Conservation (phyloP, 352 stramenopile genomes). For the Globisporangium nodosum region DNA sequence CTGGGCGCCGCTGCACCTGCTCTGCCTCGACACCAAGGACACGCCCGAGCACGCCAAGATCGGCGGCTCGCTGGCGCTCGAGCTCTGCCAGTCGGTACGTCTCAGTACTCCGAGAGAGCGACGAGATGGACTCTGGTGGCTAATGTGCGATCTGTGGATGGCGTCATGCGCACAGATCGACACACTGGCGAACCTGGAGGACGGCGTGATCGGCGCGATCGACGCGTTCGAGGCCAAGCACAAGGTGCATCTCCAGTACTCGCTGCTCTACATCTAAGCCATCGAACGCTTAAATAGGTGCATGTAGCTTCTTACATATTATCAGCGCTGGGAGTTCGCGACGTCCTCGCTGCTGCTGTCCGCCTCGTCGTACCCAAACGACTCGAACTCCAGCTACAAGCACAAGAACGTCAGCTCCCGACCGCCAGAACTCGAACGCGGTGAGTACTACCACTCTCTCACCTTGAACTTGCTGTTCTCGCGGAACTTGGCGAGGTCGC, state of each 20-base stretch:
- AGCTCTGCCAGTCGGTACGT: slow-evolving; percentile 52
- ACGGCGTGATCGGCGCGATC: slow-evolving; percentile 46
- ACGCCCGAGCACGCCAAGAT: slow-evolving; percentile 53
- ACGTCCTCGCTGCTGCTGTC: neutral
- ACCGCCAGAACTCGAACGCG: too few species aligned
- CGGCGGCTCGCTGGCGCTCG: slow-evolving; percentile 40
- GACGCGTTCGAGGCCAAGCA: slow-evolving; percentile 51
- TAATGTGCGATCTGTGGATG: neutral
- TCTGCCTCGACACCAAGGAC: slow-evolving; percentile 77
- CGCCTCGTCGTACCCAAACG: slow-evolving; percentile 7
- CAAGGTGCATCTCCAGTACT: slow-evolving; percentile 63
- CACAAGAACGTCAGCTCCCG: too few species aligned
- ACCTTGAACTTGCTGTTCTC: slow-evolving; percentile 38
- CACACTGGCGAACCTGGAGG: slow-evolving; percentile 32
- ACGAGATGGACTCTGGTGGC: too few species aligned
- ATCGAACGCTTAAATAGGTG: too few species aligned
- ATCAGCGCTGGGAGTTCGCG: too few species aligned
- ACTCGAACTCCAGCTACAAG: slow-evolving; percentile 8
- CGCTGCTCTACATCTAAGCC: slow-evolving; percentile 49
- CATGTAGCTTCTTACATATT: too few species aligned
- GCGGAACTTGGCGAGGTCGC: slow-evolving; percentile 55
- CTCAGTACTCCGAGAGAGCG: too few species aligned
- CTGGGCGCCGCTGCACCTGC: slow-evolving; percentile 67
- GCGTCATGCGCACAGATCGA: slow-evolving; percentile 33
- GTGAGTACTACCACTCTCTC: neutral